Percentiles rank a stretch among this genome's conserved stretches.
Conservation (phyloP, 768 basidiomycete species). For the Mycena kentingensis region DNA sequence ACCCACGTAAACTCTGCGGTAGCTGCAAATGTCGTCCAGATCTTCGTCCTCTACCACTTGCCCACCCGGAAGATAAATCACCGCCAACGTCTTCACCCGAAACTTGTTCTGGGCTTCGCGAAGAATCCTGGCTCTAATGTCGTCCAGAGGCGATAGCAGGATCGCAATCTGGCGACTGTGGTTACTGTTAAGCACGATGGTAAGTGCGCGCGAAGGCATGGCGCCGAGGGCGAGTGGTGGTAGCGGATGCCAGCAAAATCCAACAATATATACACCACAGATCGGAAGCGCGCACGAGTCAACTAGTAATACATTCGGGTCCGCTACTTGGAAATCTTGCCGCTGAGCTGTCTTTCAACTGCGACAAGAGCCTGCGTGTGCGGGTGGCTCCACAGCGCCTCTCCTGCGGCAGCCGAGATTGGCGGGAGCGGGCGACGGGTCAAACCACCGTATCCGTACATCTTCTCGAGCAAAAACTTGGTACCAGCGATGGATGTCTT, state of each 20-base stretch:
- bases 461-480: conserved; percentile 74
- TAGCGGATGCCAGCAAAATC: too few species aligned
- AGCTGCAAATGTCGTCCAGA: conserved; percentile 25
- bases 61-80: conserved; percentile 35
- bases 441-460: conserved; percentile 79
- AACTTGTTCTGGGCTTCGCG: conserved; percentile 42
- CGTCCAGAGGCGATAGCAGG: conserved; percentile 21
- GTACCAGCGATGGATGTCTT: conserved; percentile 79
- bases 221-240: too few species aligned
- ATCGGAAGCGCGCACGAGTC: background rate
- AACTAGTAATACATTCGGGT: too few species aligned
- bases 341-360: conserved; percentile 59
- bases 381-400: conserved; percentile 70
- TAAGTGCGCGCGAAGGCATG: conserved; percentile 34
- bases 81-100: conserved; percentile 32
- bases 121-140: conserved; percentile 30
- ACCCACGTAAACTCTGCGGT: conserved; percentile 37
- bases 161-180: conserved; percentile 35
- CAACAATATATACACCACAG: background rate
- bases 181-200: conserved; percentile 38
- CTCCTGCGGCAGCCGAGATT: conserved; percentile 54
- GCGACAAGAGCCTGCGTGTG: conserved; percentile 69
- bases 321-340: conserved; percentile 37
- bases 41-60: conserved; percentile 23
- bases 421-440: conserved; percentile 80